Percentiles rank a stretch among this genome's conserved stretches.
Conservation (phyloP, 2,329 filamentous ascomycete genomes). For the Trichoderma citrinoviride region DNA sequence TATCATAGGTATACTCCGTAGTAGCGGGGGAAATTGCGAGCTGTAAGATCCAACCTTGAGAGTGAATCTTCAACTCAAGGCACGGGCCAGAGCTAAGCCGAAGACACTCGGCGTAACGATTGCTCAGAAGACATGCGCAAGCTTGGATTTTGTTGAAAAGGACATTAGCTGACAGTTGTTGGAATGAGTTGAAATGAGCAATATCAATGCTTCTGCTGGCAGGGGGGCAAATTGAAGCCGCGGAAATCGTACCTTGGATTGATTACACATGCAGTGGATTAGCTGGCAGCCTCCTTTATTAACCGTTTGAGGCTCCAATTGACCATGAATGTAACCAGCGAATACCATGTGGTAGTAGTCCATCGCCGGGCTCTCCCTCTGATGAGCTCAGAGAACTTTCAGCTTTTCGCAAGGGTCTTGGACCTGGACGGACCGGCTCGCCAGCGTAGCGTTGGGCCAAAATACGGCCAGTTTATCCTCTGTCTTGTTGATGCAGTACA, state of each 20-base stretch:
- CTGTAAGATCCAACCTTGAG: neutral
- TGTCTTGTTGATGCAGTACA: neutral
- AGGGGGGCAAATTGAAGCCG: neutral
- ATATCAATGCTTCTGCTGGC: neutral
- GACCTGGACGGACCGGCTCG: neutral
- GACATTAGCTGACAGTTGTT: neutral
- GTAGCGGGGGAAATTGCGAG: neutral
- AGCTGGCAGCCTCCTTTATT: neutral
- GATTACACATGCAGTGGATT: neutral
- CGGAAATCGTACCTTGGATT: neutral
- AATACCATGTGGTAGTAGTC: neutral
- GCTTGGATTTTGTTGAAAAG: neutral
- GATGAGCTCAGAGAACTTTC: neutral
- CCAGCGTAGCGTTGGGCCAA: neutral
- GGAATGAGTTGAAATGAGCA: neutral
- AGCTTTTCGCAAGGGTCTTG: neutral
- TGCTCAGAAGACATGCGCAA: neutral
- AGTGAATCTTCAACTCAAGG: neutral
- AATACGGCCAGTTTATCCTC: neutral
- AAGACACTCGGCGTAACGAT: neutral
- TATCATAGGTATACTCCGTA: neutral
- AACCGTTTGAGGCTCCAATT: neutral
- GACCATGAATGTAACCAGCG: neutral
- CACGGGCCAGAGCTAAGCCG: slow-evolving; percentile 1
- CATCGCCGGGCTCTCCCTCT: no score